These are phyloP conservation scores for Lachnum nothofagi DNA, from an alignment of 2,329 filamentous ascomycete species.

Conservation along the genomic window DNA sequence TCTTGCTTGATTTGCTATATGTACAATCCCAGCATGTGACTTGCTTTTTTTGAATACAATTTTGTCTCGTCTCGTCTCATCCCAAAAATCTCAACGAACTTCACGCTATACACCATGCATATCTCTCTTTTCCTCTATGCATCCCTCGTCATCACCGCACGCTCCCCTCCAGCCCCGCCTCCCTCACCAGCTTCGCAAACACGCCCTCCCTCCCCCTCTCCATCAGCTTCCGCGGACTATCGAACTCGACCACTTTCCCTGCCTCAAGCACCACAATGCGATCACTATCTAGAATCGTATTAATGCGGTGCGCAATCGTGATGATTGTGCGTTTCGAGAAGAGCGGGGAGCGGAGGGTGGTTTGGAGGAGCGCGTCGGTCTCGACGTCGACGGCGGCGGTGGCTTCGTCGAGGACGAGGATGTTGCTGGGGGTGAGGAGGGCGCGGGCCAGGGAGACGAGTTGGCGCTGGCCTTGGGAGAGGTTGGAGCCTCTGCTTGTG, in stretches of 20 bases:
- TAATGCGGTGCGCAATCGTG: slow-evolving; percentile 96
- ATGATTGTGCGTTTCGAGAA: slow-evolving; percentile 95
- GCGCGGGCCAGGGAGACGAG: slow-evolving; percentile 90
- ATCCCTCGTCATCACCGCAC: background rate
- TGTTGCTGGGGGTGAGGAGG: slow-evolving; percentile 91
- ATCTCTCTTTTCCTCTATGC: background rate
- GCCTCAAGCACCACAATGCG: slow-evolving; percentile 90
- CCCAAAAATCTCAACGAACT: no score
- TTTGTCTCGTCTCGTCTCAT: no score
- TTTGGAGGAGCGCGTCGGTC: slow-evolving; percentile 62
- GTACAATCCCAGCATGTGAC: no score
- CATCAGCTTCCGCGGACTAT: slow-evolving; percentile 74
- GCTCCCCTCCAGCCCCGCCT: slow-evolving; percentile 63
- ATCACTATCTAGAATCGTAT: slow-evolving; percentile 87
- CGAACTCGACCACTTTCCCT: slow-evolving; percentile 87
- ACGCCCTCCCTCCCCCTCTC: slow-evolving; percentile 68
- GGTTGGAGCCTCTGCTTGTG: slow-evolving; percentile 67
- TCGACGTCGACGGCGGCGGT: slow-evolving; percentile 71
- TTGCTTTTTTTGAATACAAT: no score
- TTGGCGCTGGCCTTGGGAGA: slow-evolving; percentile 92
- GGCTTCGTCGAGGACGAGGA: slow-evolving; percentile 93
- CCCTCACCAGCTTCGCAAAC: slow-evolving; percentile 87
- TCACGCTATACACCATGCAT: background rate
- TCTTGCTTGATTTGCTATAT: no score
- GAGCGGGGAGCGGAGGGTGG: slow-evolving; percentile 56